Conservation (phyloP, 2,329 filamentous ascomycete species). For the Apiospora hydei region DNA sequence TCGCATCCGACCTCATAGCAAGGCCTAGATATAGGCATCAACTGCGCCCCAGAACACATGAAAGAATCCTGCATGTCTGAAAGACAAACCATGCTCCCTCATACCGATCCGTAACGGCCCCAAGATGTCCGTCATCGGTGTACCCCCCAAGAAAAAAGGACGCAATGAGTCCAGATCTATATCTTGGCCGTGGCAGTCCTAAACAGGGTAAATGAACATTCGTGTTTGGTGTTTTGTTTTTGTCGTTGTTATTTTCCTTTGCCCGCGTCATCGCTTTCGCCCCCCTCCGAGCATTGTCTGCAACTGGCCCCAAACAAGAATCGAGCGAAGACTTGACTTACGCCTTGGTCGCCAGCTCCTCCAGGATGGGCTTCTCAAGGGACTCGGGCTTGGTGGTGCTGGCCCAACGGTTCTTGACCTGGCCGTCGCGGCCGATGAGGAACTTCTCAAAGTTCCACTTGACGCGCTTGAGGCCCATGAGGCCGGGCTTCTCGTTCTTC, state of each 20-base stretch:
- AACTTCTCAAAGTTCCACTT: constrained; percentile 99
- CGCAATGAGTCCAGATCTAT: not conserved
- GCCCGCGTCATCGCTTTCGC: not conserved
- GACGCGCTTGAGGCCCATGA: constrained; percentile 87
- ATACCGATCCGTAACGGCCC: not conserved
- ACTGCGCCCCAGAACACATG: not conserved
- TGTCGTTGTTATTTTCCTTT: not conserved
- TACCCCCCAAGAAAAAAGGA: not conserved
- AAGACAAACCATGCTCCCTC: not conserved
- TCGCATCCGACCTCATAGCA: not conserved
- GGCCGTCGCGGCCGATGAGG: constrained; percentile 83
- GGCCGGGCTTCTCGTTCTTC: constrained; percentile 76
- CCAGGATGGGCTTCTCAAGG: constrained; percentile 77
- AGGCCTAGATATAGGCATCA: not conserved
- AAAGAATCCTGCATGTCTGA: not conserved
- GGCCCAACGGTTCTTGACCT: constrained; percentile 86
- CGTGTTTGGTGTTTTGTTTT: not conserved
- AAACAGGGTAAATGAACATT: not conserved
- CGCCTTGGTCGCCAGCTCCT: constrained; percentile 70
- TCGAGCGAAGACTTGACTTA: constrained; percentile 35
- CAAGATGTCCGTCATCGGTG: not conserved
- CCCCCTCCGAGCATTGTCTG: not conserved
- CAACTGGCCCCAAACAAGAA: not conserved
- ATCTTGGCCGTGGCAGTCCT: constrained; percentile 10
- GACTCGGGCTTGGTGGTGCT: constrained; percentile 86